Evolutionary conservation across 257 asterid species (phyloP).

Genomic region (Solanum bulbocastanum): DNA sequence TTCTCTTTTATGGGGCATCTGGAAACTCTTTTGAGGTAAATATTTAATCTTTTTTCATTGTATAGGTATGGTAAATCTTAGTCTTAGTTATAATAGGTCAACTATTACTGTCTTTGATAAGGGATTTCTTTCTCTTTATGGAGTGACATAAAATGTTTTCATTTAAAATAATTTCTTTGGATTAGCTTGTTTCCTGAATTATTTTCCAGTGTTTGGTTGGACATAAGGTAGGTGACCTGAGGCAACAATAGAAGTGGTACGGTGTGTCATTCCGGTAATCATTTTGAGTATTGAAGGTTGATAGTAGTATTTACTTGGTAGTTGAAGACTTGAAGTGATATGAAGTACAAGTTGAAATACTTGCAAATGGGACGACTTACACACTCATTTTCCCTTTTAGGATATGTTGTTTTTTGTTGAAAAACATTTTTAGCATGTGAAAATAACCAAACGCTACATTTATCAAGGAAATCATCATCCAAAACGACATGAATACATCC

Average conservation of each 20-base stretch:
- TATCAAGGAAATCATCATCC: neutral
- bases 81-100: neutral
- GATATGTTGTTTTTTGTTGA: neutral
- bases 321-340: neutral
- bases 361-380: neutral
- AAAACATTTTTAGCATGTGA: neutral
- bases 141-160: neutral
- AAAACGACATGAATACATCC: neutral
- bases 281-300: neutral
- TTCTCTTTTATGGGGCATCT: conserved; percentile 39
- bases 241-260: neutral
- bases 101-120: neutral
- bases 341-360: neutral
- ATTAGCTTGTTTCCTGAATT: neutral
- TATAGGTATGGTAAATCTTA: neutral
- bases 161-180: neutral
- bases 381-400: neutral
- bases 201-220: neutral
- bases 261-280: neutral
- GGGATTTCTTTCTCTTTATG: neutral
- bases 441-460: neutral
- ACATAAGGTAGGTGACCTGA: neutral
- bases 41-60: neutral
- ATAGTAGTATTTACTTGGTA: neutral
- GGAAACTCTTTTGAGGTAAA: conserved; percentile 41